Evolutionary conservation across 106 monocot genomes (phyloP).

Genomic region (Hemerocallis citrina): DNA sequence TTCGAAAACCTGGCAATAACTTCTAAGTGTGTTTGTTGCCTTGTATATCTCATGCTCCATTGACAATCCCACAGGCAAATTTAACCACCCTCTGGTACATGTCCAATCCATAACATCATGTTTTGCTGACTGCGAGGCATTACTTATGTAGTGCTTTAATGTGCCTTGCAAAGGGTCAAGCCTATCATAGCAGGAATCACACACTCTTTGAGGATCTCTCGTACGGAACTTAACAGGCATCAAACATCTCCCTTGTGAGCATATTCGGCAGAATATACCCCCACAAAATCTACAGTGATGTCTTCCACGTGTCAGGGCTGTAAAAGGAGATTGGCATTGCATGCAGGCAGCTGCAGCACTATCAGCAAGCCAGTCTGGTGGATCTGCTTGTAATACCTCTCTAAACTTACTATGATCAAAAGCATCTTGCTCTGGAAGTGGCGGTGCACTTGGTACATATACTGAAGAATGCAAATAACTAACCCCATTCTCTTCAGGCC

Average conservation of each 20-base stretch:
- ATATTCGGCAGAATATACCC: constrained; percentile 67
- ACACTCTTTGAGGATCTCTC: constrained; percentile 84
- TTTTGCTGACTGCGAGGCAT: constrained; percentile 74
- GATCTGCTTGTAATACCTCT: constrained; percentile 63
- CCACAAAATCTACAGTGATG: constrained; percentile 98
- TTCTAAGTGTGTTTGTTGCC: constrained; percentile 61
- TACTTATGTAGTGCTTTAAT: constrained; percentile 61
- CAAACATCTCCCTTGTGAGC: constrained; percentile 76
- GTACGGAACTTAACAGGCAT: constrained; percentile 65
- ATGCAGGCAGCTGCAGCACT: constrained; percentile 58
- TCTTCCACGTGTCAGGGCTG: constrained; percentile 64
- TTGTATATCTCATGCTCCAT: constrained; percentile 98
- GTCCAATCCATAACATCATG: constrained; percentile 98
- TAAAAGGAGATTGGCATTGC: constrained; percentile 70
- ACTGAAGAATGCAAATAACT: constrained; percentile 69
- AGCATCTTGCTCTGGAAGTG: constrained; percentile 36
- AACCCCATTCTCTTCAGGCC: constrained; percentile 49
- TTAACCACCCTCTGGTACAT: constrained; percentile 77
- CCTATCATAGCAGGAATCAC: constrained; percentile 73
- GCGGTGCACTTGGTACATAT: constrained; percentile 82
- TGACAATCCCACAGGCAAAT: constrained; percentile 80
- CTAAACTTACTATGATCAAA: constrained; percentile 37
- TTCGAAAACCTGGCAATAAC: constrained; percentile 63
- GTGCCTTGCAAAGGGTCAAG: constrained; percentile 76
- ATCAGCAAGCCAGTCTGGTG: constrained; percentile 94